Base-by-base conservation (phyloP, 306 rosid species). In the Glycine soja region DNA sequence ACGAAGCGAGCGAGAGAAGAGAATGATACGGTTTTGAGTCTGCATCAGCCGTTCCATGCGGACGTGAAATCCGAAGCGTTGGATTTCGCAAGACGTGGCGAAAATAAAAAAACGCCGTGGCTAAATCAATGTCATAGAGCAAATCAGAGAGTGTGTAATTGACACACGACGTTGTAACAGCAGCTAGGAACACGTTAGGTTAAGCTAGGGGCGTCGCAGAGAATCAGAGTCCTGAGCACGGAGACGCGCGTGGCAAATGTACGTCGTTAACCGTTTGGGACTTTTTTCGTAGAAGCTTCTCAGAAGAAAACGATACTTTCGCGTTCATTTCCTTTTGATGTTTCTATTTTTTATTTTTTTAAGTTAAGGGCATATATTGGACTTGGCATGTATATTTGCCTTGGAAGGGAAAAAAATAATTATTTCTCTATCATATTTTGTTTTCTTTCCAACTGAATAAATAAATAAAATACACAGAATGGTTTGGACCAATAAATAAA, bases 1-100 rank as follows among this genome's bases (percentile, higher is more conserved):
- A 71, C 47, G 34, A 92, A 92, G 87, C 86, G 97, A 54, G 70
- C 80, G 54, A 84, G 97, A 68, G 93, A 72, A 72, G 87, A 82
- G 4, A 10, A 45, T 0, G 92, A 74, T 36, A 82, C 81, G 9
- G 73, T 74, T 65, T 72, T 85, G 61, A 81, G 89, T 57, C 66
- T 90, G 32, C 83, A 70, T 19, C 86, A 59, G 53, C 85, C 87
- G 40, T 80, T 74, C 5, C 78, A 61, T 2, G 58, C 75, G 4
- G 86, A 54, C 3, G 80, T 85, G 48, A 86, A 84, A 87, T 51
- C 89, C 70, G 91, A 90, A 75, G 88, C 88, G 89, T 66, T 75
- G 0, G 86, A 84, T 83, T 79, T 69, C 15, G 7, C 70, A 66
- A 78, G 59, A 16, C 67, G 10, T 4, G 69, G 19, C 0, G 86